These are phyloP conservation scores for Solanum peruvianum DNA, from an alignment of 257 asterid genomes.

Conservation along the genomic window DNA sequence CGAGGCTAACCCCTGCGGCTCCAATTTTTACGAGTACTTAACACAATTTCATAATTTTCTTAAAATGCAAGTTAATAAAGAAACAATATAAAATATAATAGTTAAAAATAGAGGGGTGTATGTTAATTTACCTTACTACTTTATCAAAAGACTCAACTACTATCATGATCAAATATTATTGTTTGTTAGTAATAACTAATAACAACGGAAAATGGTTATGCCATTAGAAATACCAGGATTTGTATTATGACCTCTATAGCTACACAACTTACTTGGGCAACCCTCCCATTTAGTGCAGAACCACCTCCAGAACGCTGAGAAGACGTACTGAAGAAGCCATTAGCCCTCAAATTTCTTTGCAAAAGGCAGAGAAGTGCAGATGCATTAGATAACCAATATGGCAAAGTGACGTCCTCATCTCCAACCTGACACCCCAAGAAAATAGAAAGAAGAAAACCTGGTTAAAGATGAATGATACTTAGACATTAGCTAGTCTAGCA, in stretches of 20 bases:
- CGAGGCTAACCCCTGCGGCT: not conserved
- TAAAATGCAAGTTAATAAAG: not conserved
- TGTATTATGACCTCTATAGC: not conserved
- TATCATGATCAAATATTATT: not conserved
- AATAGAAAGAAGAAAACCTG: not conserved
- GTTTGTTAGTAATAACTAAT: not conserved
- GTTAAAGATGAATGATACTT: not conserved
- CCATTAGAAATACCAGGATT: not conserved
- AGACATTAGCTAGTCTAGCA: not conserved
- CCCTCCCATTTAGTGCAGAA: conserved; percentile 66
- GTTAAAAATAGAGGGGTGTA: not conserved
- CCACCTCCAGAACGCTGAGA: conserved; percentile 77
- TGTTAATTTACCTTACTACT: not conserved
- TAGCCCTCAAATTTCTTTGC: conserved; percentile 82
- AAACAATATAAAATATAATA: not conserved
- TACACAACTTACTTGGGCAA: conserved; percentile 50
- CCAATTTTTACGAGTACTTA: not conserved
- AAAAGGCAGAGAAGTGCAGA: conserved; percentile 94
- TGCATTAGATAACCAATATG: conserved; percentile 92
- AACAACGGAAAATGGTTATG: not conserved
- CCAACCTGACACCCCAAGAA: conserved; percentile 43
- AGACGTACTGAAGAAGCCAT: conserved; percentile 64
- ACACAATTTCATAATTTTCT: not conserved
- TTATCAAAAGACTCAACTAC: not conserved
- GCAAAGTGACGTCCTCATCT: conserved; percentile 61